phyloP scores from a whole-genome alignment of 139 green algal genomes.

The Micromonas commoda region DNA sequence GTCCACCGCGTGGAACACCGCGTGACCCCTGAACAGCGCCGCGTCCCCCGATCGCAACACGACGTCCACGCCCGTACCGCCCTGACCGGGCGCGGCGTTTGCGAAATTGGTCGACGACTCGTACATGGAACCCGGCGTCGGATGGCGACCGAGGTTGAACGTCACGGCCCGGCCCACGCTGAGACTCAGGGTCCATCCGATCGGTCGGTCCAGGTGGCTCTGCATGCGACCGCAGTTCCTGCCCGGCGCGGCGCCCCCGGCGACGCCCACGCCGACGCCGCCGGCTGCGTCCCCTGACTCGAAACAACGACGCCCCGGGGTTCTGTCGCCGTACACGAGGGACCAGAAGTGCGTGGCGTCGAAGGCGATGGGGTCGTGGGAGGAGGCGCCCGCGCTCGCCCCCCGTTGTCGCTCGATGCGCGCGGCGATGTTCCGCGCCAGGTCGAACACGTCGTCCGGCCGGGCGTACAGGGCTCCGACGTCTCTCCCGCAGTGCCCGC shows the following conservation, averaged over 20 bases:
- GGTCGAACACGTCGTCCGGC: neutral
- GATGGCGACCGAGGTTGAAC: neutral
- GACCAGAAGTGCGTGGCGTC: slow-evolving; percentile 9
- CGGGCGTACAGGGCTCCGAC: neutral
- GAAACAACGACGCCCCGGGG: too few species aligned
- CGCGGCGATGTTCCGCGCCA: neutral
- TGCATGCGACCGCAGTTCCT: neutral
- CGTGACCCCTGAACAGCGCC: neutral
- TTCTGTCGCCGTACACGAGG: neutral
- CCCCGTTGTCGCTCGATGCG: neutral
- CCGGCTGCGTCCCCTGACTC: too few species aligned
- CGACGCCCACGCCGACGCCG: too few species aligned
- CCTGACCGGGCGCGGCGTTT: neutral
- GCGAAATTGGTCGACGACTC: neutral
- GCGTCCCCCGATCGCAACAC: neutral
- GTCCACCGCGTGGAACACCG: slow-evolving; percentile 8
- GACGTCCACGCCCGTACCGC: neutral
- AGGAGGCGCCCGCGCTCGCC: neutral
- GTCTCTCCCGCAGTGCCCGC: neutral
- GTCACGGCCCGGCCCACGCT: neutral
- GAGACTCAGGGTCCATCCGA: neutral
- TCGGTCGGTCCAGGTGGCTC: slow-evolving; percentile 1
- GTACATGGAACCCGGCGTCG: neutral
- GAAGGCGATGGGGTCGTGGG: too few species aligned
- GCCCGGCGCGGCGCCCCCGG: neutral